Evolutionary conservation across 2,329 filamentous ascomycete species (phyloP), one percentile per base, ranked within the genome.

Genomic region (Sordariomycetes sp.): DNA sequence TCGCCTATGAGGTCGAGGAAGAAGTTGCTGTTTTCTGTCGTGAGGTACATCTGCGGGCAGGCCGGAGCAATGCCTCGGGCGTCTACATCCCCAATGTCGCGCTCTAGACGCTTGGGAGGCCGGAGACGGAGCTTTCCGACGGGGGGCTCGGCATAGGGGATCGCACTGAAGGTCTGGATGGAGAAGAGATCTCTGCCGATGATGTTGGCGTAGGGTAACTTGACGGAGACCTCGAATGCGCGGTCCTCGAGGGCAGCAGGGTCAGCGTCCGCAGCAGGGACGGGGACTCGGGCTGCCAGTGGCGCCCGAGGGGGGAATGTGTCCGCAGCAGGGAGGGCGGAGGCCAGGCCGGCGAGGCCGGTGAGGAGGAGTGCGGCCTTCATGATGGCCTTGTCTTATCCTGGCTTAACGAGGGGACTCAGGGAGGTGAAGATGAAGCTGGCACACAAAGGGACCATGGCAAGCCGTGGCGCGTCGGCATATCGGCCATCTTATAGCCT

Each of bases 111-210:
- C 61, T 79, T 73, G 3, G 84, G 84, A 10, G 80, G 77, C 61
- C 77, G 80, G n/a, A 87, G 71, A 6, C 84, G 77, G 34, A 85
- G 72, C 1, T 70, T 63, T 0, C 79, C 81, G 0, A 76, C 72
- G 0, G 84, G 84, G 5, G 81, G 76, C 60, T 84, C 69, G 2
- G 83, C 82, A 62, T 79, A 88, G 1, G 84, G 84, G 58, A 87
- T 84, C 13, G 79, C 82, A 60, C 76, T 76, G 68, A 85, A 86
- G 25, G 70, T 74, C 57, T 86, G 82, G 13, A 85, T 72, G 13
- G 58, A 55, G 28, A 58, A 59, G 42, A 60, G 55, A 17, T 58
- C 56, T 34, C 62, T 63, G 28, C 64, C 64, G 22, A 65, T 56
- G 10, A 65, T 58, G 3, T 60, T 64, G 24, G 62, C 62, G 13